phyloP scores from a whole-genome alignment of 176 grass and related monocot species.

The Avena sativa region DNA sequence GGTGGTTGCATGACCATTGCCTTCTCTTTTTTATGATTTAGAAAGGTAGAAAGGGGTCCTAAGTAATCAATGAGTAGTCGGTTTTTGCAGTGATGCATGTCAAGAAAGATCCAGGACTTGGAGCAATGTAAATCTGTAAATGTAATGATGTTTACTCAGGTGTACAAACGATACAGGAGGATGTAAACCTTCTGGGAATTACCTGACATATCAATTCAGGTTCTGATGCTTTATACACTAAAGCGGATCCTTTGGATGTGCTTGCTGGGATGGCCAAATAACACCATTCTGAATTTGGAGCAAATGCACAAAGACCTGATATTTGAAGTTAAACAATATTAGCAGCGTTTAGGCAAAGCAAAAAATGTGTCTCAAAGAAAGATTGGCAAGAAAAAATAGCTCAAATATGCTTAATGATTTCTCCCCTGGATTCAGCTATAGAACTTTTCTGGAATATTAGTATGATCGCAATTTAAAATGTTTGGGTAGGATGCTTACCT shows the following conservation, averaged over 20 bases:
- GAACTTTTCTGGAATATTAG: neutral
- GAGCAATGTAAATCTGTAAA: neutral
- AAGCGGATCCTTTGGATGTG: constrained; percentile 83
- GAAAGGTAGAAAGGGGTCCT: neutral
- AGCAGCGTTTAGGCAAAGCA: constrained; percentile 17
- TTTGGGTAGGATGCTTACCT: constrained; percentile 57
- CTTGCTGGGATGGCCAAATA: constrained; percentile 93
- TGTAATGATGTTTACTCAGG: neutral
- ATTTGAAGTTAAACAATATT: constrained; percentile 37
- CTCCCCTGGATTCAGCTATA: neutral
- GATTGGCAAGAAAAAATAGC: neutral
- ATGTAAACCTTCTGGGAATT: constrained; percentile 32
- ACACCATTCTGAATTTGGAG: constrained; percentile 77
- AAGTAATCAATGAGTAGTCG: constrained; percentile 16
- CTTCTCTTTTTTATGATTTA: constrained; percentile 7
- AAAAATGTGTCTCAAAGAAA: neutral
- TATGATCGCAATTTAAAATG: neutral
- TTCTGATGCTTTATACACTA: constrained; percentile 87
- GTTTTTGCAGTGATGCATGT: neutral
- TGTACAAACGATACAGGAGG: neutral
- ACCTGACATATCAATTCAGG: constrained; percentile 98
- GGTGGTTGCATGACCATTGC: neutral
- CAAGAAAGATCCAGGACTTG: neutral
- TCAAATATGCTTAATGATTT: neutral
- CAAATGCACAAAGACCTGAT: constrained; percentile 94